Conservation (phyloP, 2,329 filamentous ascomycete genomes). For the Thelonectria discophora region DNA sequence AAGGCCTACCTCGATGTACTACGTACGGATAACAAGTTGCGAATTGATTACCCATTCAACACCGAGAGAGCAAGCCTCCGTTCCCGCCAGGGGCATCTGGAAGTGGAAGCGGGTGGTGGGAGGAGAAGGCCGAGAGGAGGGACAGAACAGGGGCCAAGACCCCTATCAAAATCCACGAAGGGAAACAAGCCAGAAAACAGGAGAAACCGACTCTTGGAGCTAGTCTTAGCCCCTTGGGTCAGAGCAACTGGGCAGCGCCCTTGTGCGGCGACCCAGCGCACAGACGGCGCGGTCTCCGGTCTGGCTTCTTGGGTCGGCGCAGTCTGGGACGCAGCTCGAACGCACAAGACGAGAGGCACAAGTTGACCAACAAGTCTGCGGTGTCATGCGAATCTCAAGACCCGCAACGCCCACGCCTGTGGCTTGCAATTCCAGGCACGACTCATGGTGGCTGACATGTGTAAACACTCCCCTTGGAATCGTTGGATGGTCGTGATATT, state of each 20-base stretch:
- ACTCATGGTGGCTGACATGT: constrained; percentile 25
- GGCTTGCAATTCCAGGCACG: constrained; percentile 28
- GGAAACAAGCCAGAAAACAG: constrained; percentile 35
- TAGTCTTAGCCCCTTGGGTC: constrained; percentile 16
- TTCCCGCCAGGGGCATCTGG: background rate
- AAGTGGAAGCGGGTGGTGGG: constrained; percentile 1
- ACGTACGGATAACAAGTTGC: constrained; percentile 9
- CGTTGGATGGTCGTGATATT: constrained; percentile 25
- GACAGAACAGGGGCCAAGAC: constrained; percentile 6
- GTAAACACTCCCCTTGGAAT: constrained; percentile 20
- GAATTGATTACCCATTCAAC: background rate
- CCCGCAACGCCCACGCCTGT: constrained; percentile 33
- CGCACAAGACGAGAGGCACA: constrained; percentile 17
- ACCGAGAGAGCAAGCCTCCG: background rate
- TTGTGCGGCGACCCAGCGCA: constrained; percentile 37
- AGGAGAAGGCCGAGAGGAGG: constrained; percentile 5
- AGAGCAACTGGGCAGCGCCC: constrained; percentile 22
- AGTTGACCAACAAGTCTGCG: constrained; percentile 18
- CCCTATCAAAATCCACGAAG: constrained; percentile 29
- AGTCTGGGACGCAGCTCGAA: background rate
- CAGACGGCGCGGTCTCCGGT: constrained; percentile 37
- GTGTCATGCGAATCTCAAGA: constrained; percentile 14
- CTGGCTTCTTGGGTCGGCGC: constrained; percentile 27
- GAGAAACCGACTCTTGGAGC: constrained; percentile 33
- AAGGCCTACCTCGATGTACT: constrained; percentile 7